phyloP scores from a whole-genome alignment of 148 eudicot species.

The Drosera capensis region DNA sequence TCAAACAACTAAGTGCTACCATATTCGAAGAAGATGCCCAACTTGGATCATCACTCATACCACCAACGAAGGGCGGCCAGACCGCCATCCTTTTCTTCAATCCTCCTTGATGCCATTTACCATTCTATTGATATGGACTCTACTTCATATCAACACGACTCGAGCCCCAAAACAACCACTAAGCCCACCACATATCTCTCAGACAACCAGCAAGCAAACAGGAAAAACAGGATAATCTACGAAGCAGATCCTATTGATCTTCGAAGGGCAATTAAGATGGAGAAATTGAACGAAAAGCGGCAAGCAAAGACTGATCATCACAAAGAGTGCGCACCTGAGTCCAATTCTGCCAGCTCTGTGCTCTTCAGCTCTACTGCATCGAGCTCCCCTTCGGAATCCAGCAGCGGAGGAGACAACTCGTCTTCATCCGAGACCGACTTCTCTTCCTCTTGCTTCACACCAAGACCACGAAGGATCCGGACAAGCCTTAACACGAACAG shows the following conservation, averaged over 20 bases:
- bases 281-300: slow-evolving; percentile 41
- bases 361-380: slow-evolving; percentile 11
- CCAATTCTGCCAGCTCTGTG: neutral
- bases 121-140: slow-evolving; percentile 34
- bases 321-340: slow-evolving; percentile 1
- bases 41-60: neutral
- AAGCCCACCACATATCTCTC: neutral
- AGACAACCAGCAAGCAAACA: slow-evolving; percentile 1
- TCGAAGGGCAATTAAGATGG: slow-evolving; percentile 50
- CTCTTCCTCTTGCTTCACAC: slow-evolving; percentile 7
- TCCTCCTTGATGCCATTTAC: slow-evolving; percentile 58
- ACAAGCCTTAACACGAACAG: neutral
- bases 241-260: slow-evolving; percentile 30
- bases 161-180: neutral
- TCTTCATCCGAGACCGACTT: slow-evolving; percentile 26
- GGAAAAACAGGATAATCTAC: neutral
- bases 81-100: slow-evolving; percentile 55
- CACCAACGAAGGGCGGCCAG: slow-evolving; percentile 17
- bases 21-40: slow-evolving; percentile 1
- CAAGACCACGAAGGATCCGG: neutral
- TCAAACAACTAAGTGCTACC: neutral
- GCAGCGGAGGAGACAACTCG: slow-evolving; percentile 18
- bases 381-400: slow-evolving; percentile 10
- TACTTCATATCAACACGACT: neutral
- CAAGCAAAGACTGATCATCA: slow-evolving; percentile 1